Percentiles rank a stretch among this genome's conserved stretches.
phyloP scores from a whole-genome alignment of 805 yeast genomes.

The Komagataella pastoris region DNA sequence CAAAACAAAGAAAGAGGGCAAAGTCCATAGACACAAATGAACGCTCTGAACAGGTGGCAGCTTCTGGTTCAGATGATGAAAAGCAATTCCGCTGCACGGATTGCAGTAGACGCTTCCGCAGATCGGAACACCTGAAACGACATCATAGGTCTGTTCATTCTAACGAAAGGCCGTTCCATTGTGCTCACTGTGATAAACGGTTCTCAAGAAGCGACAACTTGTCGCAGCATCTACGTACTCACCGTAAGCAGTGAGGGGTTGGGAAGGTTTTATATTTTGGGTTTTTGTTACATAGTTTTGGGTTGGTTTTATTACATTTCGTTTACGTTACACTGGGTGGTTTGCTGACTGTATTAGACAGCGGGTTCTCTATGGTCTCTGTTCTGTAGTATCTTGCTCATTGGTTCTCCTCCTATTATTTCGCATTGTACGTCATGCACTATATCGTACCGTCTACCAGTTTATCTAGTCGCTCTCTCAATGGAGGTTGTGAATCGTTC shows the following conservation, averaged over 20 bases:
- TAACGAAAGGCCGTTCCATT: constrained; percentile 43
- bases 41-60: neutral
- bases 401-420: neutral
- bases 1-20: neutral
- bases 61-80: constrained; percentile 7
- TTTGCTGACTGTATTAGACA: neutral
- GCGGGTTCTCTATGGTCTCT: neutral
- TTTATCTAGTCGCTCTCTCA: neutral
- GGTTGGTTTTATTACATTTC: neutral
- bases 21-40: neutral
- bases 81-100: constrained; percentile 22
- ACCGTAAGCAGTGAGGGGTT: constrained; percentile 10
- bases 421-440: neutral
- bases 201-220: constrained; percentile 58
- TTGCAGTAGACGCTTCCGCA: constrained; percentile 33
- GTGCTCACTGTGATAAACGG: constrained; percentile 42
- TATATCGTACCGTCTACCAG: neutral
- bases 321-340: neutral
- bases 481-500: neutral
- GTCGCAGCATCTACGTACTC: constrained; percentile 50
- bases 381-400: neutral
- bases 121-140: constrained; percentile 56
- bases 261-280: neutral
- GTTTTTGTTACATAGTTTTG: neutral
- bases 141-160: constrained; percentile 59